Conservation (phyloP, 2,329 filamentous ascomycete species). For the Curvularia spicifera region DNA sequence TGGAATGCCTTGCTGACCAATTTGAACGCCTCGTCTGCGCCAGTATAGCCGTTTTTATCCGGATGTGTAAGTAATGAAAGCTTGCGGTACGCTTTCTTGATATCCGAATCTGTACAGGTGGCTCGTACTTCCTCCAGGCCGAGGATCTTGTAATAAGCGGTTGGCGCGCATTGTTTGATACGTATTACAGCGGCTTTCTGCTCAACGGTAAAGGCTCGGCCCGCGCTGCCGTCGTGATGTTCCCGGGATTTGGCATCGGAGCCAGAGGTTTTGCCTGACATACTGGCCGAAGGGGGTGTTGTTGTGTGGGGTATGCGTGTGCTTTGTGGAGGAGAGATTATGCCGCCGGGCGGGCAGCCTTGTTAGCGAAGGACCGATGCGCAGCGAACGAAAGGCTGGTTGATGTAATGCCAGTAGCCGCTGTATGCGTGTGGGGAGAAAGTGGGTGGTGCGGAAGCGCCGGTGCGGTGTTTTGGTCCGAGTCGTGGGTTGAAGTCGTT, state of each 20-base stretch:
- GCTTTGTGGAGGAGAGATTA: constrained; percentile 7
- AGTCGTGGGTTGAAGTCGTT: constrained; percentile 18
- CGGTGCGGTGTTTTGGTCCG: constrained; percentile 7
- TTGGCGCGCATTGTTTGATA: constrained; percentile 81
- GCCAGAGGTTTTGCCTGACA: constrained; percentile 56
- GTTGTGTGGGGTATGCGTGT: constrained; percentile 10
- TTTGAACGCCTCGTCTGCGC: constrained; percentile 98
- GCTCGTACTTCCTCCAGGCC: constrained; percentile 69
- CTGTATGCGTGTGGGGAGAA: background rate
- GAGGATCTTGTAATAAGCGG: constrained; percentile 95
- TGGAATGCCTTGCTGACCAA: constrained; percentile 95
- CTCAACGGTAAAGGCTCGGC: constrained; percentile 81
- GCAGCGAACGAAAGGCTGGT: constrained; percentile 8
- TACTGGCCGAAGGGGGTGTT: constrained; percentile 23
- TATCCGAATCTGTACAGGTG: constrained; percentile 77
- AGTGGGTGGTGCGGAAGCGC: background rate
- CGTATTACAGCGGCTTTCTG: constrained; percentile 91
- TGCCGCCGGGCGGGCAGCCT: constrained; percentile 18
- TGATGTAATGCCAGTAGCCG: background rate
- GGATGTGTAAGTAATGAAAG: constrained; percentile 93
- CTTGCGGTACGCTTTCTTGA: constrained; percentile 98
- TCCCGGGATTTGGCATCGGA: constrained; percentile 58
- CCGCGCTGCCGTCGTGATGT: constrained; percentile 78
- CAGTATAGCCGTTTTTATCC: constrained; percentile 96
- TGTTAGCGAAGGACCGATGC: constrained; percentile 16